Conservation (phyloP, 2,329 filamentous ascomycete species). For the Penicillium sp. region DNA sequence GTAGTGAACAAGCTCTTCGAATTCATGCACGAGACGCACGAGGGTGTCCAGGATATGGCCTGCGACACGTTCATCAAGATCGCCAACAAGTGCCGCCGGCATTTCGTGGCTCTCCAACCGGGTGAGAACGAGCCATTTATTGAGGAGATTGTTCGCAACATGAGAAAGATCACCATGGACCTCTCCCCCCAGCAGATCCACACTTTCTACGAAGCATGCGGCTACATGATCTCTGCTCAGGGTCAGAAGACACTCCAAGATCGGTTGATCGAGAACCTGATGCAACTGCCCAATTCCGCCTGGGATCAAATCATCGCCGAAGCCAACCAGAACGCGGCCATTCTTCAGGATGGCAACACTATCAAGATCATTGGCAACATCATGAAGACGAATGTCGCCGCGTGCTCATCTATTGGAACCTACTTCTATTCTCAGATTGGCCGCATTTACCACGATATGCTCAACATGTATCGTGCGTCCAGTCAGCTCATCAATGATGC, state of each 20-base stretch:
- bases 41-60: conserved; percentile 99
- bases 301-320: conserved; percentile 94
- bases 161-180: conserved; percentile 94
- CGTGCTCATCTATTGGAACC: conserved; percentile 90
- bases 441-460: conserved; percentile 96
- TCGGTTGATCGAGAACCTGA: conserved; percentile 83
- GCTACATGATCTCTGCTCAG: conserved; percentile 98
- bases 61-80: conserved; percentile 99
- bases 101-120: conserved; percentile 94
- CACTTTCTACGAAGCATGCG: conserved; percentile 98
- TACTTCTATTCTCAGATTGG: conserved; percentile 99
- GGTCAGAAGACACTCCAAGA: conserved; percentile 95
- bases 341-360: conserved; percentile 87
- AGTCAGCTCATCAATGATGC: conserved; percentile 94
- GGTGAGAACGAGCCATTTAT: conserved; percentile 96
- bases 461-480: conserved; percentile 98
- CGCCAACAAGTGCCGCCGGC: conserved; percentile 93
- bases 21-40: conserved; percentile 99
- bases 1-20: conserved; percentile 99
- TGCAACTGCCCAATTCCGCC: conserved; percentile 88
- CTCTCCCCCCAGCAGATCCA: conserved; percentile 96
- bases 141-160: conserved; percentile 94
- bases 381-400: conserved; percentile 99
- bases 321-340: conserved; percentile 80
- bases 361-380: conserved; percentile 99